Base-by-base conservation (phyloP, 176 grass and related monocot species). In the Alloteropsis semialata region DNA sequence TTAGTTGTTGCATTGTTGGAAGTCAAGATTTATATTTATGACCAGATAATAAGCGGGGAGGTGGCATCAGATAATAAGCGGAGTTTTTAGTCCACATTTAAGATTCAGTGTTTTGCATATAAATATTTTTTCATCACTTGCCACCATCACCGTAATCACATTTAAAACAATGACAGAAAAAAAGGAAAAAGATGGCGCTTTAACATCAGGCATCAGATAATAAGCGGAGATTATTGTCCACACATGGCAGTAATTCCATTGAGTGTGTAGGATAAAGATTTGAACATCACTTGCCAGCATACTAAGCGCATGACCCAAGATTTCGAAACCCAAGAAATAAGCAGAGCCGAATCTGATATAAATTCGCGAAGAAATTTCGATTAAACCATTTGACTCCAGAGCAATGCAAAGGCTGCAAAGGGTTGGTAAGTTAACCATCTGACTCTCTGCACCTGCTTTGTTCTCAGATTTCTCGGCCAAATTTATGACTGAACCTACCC, bases 401-500 rank as follows among this genome's bases (percentile, higher is more conserved):
- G 96, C 91, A 96, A 95, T 80, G 25, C 78, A 86, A 75, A 33
- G 30, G 21, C 76, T 90, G 91, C 91, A 37, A 87, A 80, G 88
- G 84, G 91, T 92, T 98, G 96, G 91, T 93, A 95, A 90, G 96
- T 81, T 88, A 93, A 93, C 41, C 90, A 68, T 88, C n/a, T 95
- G 25, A 5, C 21, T 95, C 3, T 91, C 0, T 48, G 90, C 92
- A 82, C 82, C 89, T 0, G 72, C 88, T 91, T 48, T 85, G 73
- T 76, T 80, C 64, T 78, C 59, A 61, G 65, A 87, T 10, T 73
- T 12, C 28, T 6, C 12, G 73, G 57, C 17, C 10, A 32, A 86
- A 48, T 28, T 10, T 32, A 78, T 38, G 74, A 73, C 27, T 41
- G 60, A 34, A 50, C 39, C 0, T 3, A 72, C 55, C 84, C 17